Evolutionary conservation across 192 early-diverging fungal genomes (phyloP).

Genomic region (Coemansia sp.): DNA sequence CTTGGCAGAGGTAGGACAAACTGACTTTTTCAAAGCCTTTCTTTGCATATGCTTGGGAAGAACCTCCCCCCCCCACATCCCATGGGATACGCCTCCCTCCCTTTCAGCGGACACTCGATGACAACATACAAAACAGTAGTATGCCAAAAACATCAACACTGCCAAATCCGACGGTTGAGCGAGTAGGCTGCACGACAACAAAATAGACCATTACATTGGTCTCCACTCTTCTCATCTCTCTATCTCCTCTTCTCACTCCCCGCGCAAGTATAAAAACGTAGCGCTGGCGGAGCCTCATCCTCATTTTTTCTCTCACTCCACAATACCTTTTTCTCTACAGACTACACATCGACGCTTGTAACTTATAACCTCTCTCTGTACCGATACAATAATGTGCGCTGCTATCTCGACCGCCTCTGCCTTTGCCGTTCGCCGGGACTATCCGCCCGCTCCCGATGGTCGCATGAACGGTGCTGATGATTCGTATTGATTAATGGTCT

Average conservation of each 20-base stretch:
- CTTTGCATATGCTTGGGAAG: background rate
- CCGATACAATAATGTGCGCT: slow-evolving; percentile 16
- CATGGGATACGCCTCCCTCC: slow-evolving; percentile 10
- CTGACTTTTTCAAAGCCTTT: background rate
- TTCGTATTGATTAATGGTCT: background rate
- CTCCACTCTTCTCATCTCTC: slow-evolving; percentile 9
- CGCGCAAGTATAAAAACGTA: slow-evolving; percentile 7
- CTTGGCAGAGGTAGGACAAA: slow-evolving; percentile 1
- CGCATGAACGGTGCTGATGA: background rate
- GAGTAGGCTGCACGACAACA: slow-evolving; percentile 6
- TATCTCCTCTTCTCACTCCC: background rate
- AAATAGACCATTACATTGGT: slow-evolving; percentile 6
- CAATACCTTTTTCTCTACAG: background rate
- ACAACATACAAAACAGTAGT: slow-evolving; percentile 6
- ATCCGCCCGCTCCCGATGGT: slow-evolving; percentile 1
- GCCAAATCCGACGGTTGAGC: background rate
- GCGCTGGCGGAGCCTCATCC: background rate
- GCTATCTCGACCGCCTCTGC: background rate
- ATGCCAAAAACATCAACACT: slow-evolving; percentile 4
- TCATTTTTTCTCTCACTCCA: slow-evolving; percentile 3
- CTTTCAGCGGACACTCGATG: background rate
- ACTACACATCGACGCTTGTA: background rate
- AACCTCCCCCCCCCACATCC: background rate
- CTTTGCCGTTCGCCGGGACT: slow-evolving; percentile 23
- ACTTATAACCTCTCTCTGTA: background rate